These are phyloP conservation scores for Phytophthora foliorum DNA, from an alignment of 352 stramenopile genomes.

Conservation along the genomic window DNA sequence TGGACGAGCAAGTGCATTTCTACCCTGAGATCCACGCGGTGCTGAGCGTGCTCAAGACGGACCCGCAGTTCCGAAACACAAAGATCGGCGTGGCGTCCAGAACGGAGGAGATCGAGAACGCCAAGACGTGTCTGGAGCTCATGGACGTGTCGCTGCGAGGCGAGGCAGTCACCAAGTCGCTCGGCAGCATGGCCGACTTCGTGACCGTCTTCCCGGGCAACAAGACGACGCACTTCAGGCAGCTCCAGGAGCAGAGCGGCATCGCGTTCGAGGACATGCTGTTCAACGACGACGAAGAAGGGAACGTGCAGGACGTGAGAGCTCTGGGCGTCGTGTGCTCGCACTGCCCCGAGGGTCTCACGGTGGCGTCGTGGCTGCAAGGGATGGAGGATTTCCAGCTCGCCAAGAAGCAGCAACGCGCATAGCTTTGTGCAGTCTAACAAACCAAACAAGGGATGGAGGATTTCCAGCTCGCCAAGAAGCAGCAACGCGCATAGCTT, in stretches of 20 bases:
- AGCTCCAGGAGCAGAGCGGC: slow-evolving; percentile 86
- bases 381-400: slow-evolving; percentile 77
- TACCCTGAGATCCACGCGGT: slow-evolving; percentile 78
- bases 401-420: slow-evolving; percentile 41
- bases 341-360: slow-evolving; percentile 83
- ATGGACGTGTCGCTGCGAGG: slow-evolving; percentile 51
- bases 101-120: slow-evolving; percentile 77
- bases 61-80: slow-evolving; percentile 65
- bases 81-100: slow-evolving; percentile 69
- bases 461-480: slow-evolving; percentile 65
- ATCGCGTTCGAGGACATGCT: slow-evolving; percentile 95
- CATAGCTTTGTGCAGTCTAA: not conserved
- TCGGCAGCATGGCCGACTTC: slow-evolving; percentile 69
- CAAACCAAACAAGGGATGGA: slow-evolving; percentile 81
- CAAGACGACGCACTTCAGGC: slow-evolving; percentile 93
- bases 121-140: slow-evolving; percentile 72
- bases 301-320: slow-evolving; percentile 76
- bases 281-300: slow-evolving; percentile 95
- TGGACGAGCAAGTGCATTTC: slow-evolving; percentile 80
- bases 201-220: slow-evolving; percentile 85
- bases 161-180: slow-evolving; percentile 34
- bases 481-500: slow-evolving; percentile 15
- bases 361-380: slow-evolving; percentile 62
- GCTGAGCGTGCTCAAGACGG: slow-evolving; percentile 71
- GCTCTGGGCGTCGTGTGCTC: slow-evolving; percentile 74